Base-by-base conservation (phyloP, 352 stramenopile genomes). In the Phytophthora syringae region DNA sequence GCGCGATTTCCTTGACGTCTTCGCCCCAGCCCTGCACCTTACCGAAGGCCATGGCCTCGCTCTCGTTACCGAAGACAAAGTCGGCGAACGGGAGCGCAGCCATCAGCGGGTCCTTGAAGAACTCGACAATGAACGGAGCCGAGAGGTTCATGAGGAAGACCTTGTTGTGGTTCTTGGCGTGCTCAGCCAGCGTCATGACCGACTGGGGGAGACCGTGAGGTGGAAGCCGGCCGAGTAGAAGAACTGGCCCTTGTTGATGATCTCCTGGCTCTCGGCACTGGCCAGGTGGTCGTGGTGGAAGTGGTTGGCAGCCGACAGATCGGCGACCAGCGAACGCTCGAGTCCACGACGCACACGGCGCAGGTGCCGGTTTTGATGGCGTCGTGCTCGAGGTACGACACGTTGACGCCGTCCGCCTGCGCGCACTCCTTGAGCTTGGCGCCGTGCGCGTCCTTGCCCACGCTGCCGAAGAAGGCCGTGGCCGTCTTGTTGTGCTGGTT, bases 21-120 rank as follows among this genome's bases (percentile, higher is more conserved):
- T 92, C 82, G 36, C 93, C 92, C 90, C 94, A 98, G 63, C 77
- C 84, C 56, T 98, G 78, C 52, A 89, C 86, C 56, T 97, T 89
- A 50, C 89, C 94, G 72, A 99, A 98, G n/a, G 96, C 86, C 49
- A 85, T 91, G 42, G 98, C 98, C 77, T 99, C 98, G 73, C 80
- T 98, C 82, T 99, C 97, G 74, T 99, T 99, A 42, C 95, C 97
- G 70, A 99, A 99, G 28, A 99, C 86, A 76, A 97, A 99, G 82
- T 99, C 97, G 42, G 95, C 95, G 85, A 97, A 99, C 42, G 89
- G 79, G 63, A 99, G 82, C 15, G 88, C 90, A 16, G 86, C 85
- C 72, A 98, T 89, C 42, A 99, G 79, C 60, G 97, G 92, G 70
- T 99, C 97, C 56, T 92, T 97, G 83, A 99, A 99, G 68, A 95